Base-by-base conservation (phyloP, 108 stramenopile species). In the Skeletonema grethae region DNA sequence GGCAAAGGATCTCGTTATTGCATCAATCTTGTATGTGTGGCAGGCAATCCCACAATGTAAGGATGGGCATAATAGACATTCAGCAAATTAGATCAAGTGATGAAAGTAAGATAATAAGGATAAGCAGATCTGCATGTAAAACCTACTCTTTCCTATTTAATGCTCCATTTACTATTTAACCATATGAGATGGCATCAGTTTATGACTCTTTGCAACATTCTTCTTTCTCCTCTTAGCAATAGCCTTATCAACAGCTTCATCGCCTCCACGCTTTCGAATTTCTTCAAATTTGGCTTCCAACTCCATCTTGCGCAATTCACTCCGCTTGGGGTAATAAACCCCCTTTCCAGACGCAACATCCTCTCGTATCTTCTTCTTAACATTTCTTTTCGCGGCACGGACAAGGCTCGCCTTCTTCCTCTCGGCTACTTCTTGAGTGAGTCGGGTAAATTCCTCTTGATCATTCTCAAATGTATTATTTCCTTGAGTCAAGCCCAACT, bases 251-350 rank as follows among this genome's bases (percentile, higher is more conserved):
- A 96, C 88, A 3, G 90, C 95, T 50, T 78, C 81, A 41, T 93
- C 79, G 18, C 92, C 92, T 9, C 88, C 88, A 12, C 83, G 82
- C 66, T 92, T 93, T 2, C 82, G 84, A 59, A 96, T 62, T 61
- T 88, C 92, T 48, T 93, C 92, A 67, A 91, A 89, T 77, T 89
- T 92, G 50, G 92, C 95, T 67, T 96, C 92, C 57, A 89, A 53
- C 66, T 91, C 87, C 86, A 90, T 71, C 59, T 63, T 65, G 64
- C 78, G 74, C 76, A 85, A 60, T 39, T 96, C 95, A 48, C 81
- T 79, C 24, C 88, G 75, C 77, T 96, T 96, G 53, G 86, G 73
- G 71, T 84, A 87, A 73, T 85, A 96, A 30, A 67, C 85, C 5
- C 86, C 86, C 43, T 86, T 82, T 31, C 91, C 90, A 29, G 70